A percentile compares a stretch with the other conserved stretches of the same genome.
phyloP scores from a whole-genome alignment of 2,329 filamentous ascomycete genomes.

The Hortaea werneckii region DNA sequence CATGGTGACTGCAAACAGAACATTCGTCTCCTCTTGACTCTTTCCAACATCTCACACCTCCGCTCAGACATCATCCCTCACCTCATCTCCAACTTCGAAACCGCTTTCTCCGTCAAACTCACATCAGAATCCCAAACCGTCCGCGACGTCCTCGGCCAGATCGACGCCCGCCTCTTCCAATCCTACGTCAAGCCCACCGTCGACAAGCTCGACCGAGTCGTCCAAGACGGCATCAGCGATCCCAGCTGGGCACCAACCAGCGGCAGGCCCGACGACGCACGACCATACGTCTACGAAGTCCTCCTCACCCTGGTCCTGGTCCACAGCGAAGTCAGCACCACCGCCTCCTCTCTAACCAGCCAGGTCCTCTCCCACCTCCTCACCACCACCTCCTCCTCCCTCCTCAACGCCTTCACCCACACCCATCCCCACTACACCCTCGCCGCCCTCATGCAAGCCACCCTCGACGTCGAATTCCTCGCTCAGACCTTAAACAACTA shows the following conservation, averaged over 20 bases:
- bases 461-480: slow-evolving; percentile 92
- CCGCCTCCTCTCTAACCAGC: slow-evolving; percentile 59
- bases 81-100: slow-evolving; percentile 87
- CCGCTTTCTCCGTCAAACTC: slow-evolving; percentile 84
- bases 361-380: slow-evolving; percentile 81
- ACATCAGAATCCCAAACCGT: slow-evolving; percentile 91
- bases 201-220: slow-evolving; percentile 55
- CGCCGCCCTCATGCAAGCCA: slow-evolving; percentile 86
- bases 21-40: slow-evolving; percentile 79
- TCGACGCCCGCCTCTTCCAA: slow-evolving; percentile 82
- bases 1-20: slow-evolving; percentile 15
- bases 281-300: slow-evolving; percentile 80
- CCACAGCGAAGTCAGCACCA: slow-evolving; percentile 28
- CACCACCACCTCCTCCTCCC: slow-evolving; percentile 65
- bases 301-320: slow-evolving; percentile 71
- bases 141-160: slow-evolving; percentile 78
- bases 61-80: slow-evolving; percentile 73
- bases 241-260: slow-evolving; percentile 57
- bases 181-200: slow-evolving; percentile 78
- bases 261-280: slow-evolving; percentile 58
- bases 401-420: slow-evolving; percentile 63
- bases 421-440: slow-evolving; percentile 58
- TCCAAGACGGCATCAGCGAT: slow-evolving; percentile 61
- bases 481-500: slow-evolving; percentile 87
- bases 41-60: slow-evolving; percentile 82